A percentile compares a stretch with the other conserved stretches of the same genome.
phyloP scores from a whole-genome alignment of 805 yeast genomes.

The Suhomyces kilbournensis region DNA sequence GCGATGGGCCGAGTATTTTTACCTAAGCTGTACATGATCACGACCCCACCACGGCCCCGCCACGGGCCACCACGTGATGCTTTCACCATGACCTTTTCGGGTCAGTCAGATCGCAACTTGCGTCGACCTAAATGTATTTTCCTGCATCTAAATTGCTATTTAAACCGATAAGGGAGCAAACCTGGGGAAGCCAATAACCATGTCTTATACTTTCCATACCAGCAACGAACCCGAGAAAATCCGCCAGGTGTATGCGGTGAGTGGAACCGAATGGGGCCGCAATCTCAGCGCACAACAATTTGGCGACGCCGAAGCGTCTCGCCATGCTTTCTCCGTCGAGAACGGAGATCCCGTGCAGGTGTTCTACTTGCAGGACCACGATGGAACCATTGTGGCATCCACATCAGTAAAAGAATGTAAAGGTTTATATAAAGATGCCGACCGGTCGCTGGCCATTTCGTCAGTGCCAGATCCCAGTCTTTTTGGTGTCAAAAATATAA shows the following conservation, averaged over 20 bases:
- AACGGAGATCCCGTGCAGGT: constrained; percentile 20
- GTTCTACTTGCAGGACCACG: constrained; percentile 24
- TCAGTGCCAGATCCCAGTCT: constrained; percentile 29
- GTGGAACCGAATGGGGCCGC: constrained; percentile 26
- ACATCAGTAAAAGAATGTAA: constrained; percentile 20
- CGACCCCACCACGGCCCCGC: too few relatives aligned
- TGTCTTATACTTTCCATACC: constrained; percentile 13
- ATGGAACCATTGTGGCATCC: constrained; percentile 21
- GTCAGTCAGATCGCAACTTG: too few relatives aligned
- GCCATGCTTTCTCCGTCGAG: constrained; percentile 6
- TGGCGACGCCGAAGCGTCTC: constrained; percentile 17
- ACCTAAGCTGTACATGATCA: too few relatives aligned
- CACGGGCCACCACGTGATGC: too few relatives aligned
- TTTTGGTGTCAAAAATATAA: constrained; percentile 33
- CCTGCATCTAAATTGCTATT: too few relatives aligned
- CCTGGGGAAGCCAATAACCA: not conserved
- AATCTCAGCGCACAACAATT: constrained; percentile 18
- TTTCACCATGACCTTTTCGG: too few relatives aligned
- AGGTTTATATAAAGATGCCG: constrained; percentile 30
- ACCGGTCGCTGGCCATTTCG: constrained; percentile 20
- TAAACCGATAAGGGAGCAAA: not conserved
- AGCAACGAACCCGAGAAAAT: constrained; percentile 24
- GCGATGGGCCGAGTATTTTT: too few relatives aligned
- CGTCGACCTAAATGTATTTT: too few relatives aligned
- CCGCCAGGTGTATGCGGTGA: constrained; percentile 16